Evolutionary conservation across 2,329 filamentous ascomycete species (phyloP).

Genomic region (Raffaelea arxii): DNA sequence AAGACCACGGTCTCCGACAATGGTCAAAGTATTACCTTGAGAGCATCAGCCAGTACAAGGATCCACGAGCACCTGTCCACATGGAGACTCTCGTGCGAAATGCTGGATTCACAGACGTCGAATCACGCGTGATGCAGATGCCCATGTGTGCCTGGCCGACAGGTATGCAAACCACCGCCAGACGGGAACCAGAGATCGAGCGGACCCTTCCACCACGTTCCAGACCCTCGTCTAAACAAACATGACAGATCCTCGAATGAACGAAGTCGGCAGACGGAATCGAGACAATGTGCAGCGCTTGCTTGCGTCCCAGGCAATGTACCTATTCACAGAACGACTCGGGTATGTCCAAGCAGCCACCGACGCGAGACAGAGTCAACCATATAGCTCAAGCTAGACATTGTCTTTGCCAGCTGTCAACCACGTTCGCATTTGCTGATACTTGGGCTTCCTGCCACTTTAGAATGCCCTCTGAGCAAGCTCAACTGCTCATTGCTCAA

Average conservation of each 20-base stretch:
- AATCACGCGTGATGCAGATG: conserved; percentile 53
- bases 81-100: conserved; percentile 47
- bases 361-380: too few species aligned
- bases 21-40: conserved; percentile 60
- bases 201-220: background rate
- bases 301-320: conserved; percentile 44
- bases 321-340: conserved; percentile 42
- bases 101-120: conserved; percentile 60
- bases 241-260: conserved; percentile 36
- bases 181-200: background rate
- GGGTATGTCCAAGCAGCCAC: conserved; percentile 27
- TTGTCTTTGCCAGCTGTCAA: background rate
- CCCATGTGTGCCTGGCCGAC: conserved; percentile 62
- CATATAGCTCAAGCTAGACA: too few species aligned
- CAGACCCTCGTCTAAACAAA: background rate
- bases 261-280: conserved; percentile 44
- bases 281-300: conserved; percentile 43
- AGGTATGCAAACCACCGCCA: conserved; percentile 33
- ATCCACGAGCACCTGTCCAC: conserved; percentile 53
- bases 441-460: background rate
- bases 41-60: conserved; percentile 53
- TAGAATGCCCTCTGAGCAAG: conserved; percentile 49
- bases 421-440: background rate
- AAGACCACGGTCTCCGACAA: conserved; percentile 53
- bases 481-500: conserved; percentile 45